A percentile compares a stretch with the other conserved stretches of the same genome.
Evolutionary conservation across 176 grass and related monocot genomes (phyloP).

Genomic region (Phragmites australis): DNA sequence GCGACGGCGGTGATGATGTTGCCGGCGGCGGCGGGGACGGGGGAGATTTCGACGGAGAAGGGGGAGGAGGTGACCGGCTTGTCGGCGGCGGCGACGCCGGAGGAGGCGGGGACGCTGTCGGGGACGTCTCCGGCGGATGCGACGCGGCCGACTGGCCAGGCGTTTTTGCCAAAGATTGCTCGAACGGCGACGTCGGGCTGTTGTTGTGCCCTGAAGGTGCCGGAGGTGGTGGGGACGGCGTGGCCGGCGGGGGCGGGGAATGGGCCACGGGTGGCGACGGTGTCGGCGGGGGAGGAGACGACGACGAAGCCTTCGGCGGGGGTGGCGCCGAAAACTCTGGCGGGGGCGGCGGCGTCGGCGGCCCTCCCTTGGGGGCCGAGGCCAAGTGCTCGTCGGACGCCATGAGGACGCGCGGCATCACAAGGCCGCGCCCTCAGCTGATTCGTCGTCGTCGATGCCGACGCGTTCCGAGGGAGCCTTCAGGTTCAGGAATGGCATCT

Average conservation of each 20-base stretch:
- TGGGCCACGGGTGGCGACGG: background rate
- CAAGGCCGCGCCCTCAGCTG: conserved; percentile 21
- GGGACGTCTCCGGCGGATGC: background rate
- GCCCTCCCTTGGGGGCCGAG: conserved; percentile 7
- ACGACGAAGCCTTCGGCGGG: background rate
- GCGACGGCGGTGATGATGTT: background rate
- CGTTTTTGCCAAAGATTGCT: background rate
- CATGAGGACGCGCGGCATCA: conserved; percentile 47
- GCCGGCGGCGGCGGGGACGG: background rate
- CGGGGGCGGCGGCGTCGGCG: background rate
- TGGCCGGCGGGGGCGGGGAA: background rate
- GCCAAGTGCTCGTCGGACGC: conserved; percentile 27
- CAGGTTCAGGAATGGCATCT: conserved; percentile 25
- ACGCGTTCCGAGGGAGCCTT: background rate
- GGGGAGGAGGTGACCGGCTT: conserved; percentile 22
- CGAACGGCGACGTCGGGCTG: background rate
- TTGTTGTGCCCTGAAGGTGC: background rate
- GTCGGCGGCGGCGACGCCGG: conserved; percentile 6
- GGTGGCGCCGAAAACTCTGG: conserved; percentile 5
- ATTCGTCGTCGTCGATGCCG: conserved; percentile 25
- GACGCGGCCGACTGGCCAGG: background rate
- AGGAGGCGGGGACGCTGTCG: conserved; percentile 22
- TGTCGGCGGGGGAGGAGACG: conserved; percentile 2
- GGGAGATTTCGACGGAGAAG: conserved; percentile 6
- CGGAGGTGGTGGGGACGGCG: conserved; percentile 18